Evolutionary conservation across 2,329 filamentous ascomycete genomes (phyloP), one percentile per base, ranked within the genome.

Genomic region (Monosporascus sp.): DNA sequence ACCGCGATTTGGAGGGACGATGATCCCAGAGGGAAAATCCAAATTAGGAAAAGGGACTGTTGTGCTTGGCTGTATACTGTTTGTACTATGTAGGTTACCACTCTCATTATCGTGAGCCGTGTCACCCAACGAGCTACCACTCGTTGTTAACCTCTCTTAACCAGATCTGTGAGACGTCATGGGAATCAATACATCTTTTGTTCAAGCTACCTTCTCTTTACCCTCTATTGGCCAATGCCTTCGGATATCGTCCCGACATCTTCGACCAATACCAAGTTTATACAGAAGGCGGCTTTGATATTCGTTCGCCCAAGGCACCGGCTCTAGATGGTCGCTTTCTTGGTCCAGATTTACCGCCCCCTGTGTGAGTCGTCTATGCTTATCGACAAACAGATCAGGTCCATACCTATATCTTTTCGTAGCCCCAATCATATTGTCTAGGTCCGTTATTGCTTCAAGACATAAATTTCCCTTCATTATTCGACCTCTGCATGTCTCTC

Each of bases 401-500:
- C 14, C 22, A 24, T 25, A 18, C 47, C n/a, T 57, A 52, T 59
- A 61, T 46, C 20, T 48, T 51, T 51, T n/a, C 44, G 24, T 20
- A n/a, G 47, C 27, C 57, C 55, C 43, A 35, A 24, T 31, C 49
- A 50, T 35, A 20, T 39, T 60, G 56, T 62, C 52, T 63, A 49
- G 56, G 55, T 51, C 27, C n/a, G 38, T 52, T 51, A 58, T 58
- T 60, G 37, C 54, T 59, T 61, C 55, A 53, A 60, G 56, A 61
- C 59, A 60, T 41, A 46, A 50, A 52, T 55, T 22, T 47, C 37
- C 43, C 24, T 49, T 39, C 44, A 37, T 31, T 38, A 25, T 52
- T 44, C 50, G 46, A 38, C 46, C 50, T 46, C 59, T 63, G 51
- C 56, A 58, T 65, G 61, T 66, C 56, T 63, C 47, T 53, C 25